These are phyloP conservation scores for Hyaloperonospora arabidopsidis DNA, from an alignment of 352 stramenopile genomes.

Conservation along the genomic window DNA sequence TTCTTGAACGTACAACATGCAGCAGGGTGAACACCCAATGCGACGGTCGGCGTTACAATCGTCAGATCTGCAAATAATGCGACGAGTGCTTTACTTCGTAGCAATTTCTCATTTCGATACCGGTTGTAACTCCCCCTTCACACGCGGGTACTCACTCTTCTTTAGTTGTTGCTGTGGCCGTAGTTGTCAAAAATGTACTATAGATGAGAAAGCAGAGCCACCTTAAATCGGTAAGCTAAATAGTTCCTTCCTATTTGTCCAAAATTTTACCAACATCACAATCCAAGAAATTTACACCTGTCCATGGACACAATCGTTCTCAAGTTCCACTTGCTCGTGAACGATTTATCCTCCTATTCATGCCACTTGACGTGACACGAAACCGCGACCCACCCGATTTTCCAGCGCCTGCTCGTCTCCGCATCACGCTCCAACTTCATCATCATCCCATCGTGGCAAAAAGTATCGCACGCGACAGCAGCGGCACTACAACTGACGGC, in stretches of 20 bases:
- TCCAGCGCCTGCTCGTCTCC: not conserved
- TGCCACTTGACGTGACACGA: conserved; percentile 22
- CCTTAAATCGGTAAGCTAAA: conserved; percentile 16
- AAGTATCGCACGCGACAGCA: conserved; percentile 12
- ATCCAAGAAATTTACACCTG: conserved; percentile 35
- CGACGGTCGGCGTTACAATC: no score
- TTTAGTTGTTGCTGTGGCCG: no score
- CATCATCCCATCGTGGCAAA: conserved; percentile 22
- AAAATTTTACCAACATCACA: conserved; percentile 44
- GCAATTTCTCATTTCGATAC: no score
- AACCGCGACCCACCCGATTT: conserved; percentile 17
- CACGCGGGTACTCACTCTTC: no score
- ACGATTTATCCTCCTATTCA: conserved; percentile 20
- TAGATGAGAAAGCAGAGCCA: no score
- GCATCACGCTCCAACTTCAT: conserved; percentile 17
- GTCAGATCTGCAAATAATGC: no score
- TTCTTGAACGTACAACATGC: no score
- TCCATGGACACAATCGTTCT: conserved; percentile 22
- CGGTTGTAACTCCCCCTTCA: no score
- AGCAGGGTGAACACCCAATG: no score
- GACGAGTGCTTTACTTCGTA: no score
- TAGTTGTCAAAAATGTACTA: no score
- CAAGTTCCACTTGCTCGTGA: conserved; percentile 43
- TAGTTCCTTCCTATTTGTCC: conserved; percentile 43
- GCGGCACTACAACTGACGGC: conserved; percentile 9